Evolutionary conservation across 768 basidiomycete genomes (phyloP), one percentile per base, ranked within the genome.

Genomic region (Hirschioporus abietinus): DNA sequence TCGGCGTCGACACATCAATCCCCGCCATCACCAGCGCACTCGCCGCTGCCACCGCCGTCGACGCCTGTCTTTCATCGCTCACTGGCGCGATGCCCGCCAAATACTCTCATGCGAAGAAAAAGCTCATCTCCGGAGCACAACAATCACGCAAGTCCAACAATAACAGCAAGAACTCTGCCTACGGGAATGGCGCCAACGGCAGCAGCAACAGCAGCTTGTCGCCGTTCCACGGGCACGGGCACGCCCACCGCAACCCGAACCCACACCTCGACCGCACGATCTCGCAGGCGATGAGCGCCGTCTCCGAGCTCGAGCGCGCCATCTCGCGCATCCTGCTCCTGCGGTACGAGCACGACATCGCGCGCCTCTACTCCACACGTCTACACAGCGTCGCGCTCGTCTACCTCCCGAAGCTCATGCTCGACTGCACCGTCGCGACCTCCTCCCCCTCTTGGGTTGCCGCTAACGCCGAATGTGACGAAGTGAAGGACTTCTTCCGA

Each of bases 101-200:
- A 72, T 89, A 89, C 76, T 89, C 88, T 26, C 88, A 90, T 76
- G 84, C 88, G n/a, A 89, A 88, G 79, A 89, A 88, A 73, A 77
- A 86, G 61, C 78, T 85, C 7, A 79, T 80, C 0, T 78, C 81
- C 7, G 81, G 84, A 18, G 73, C 81, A 17, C 84, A 82, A 72
- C 84, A 82, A 72, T 52, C 42, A 3, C 42, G 42, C 42, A 87
- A 84, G 70, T 60, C 68, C n/a, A 34, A 30, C 18, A 65, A 59
- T 72, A 35, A 67, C 72, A n/a, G 18, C 60, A 68, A 67, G 72
- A 73, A 72, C 74, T 76, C 59, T 75, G 75, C 60, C 17, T 70
- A 73, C 70, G 78, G 77, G 63, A 75, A 77, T 59, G 73, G 72
- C 35, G 75, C 78, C 57, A 72, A 75, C 35, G 15, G 35, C 35